These are phyloP conservation scores for Epicoccum sorghinum DNA, from an alignment of 2,329 filamentous ascomycete species.

Conservation along the genomic window DNA sequence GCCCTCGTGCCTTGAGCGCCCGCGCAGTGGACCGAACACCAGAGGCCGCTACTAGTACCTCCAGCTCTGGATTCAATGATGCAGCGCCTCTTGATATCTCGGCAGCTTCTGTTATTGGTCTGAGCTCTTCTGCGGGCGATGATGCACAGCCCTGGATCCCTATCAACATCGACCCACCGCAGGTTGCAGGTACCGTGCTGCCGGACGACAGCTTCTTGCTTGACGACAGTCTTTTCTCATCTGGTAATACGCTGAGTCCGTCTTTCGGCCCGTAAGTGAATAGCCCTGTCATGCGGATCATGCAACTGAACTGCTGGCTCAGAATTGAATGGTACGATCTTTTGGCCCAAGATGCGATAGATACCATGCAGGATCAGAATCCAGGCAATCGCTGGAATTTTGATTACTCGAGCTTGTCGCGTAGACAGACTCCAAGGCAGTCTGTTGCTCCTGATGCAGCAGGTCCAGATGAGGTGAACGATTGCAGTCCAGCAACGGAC, in stretches of 20 bases:
- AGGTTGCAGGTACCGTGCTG: slow-evolving; percentile 26
- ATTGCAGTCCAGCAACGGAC: slow-evolving; percentile 12
- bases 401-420: slow-evolving; percentile 52
- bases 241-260: slow-evolving; percentile 37
- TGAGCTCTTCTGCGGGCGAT: slow-evolving; percentile 15
- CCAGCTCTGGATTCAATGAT: slow-evolving; percentile 6
- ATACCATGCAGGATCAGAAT: slow-evolving; percentile 43
- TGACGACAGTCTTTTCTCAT: slow-evolving; percentile 34
- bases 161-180: slow-evolving; percentile 17
- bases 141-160: slow-evolving; percentile 22
- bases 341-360: slow-evolving; percentile 51
- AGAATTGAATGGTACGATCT: slow-evolving; percentile 55
- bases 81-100: slow-evolving; percentile 3
- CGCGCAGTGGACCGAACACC: slow-evolving; percentile 12
- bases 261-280: slow-evolving; percentile 47
- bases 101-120: background rate
- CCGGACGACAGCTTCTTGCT: slow-evolving; percentile 33
- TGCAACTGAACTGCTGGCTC: background rate
- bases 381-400: slow-evolving; percentile 43
- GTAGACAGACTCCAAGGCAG: slow-evolving; percentile 42
- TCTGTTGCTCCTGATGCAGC: slow-evolving; percentile 36
- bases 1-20: slow-evolving; percentile 19
- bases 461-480: slow-evolving; percentile 6
- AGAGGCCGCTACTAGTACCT: background rate
- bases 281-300: background rate